Evolutionary conservation across 768 basidiomycete species (phyloP), one percentile per base, ranked within the genome.

Genomic region (Lactarius deliciosus): DNA sequence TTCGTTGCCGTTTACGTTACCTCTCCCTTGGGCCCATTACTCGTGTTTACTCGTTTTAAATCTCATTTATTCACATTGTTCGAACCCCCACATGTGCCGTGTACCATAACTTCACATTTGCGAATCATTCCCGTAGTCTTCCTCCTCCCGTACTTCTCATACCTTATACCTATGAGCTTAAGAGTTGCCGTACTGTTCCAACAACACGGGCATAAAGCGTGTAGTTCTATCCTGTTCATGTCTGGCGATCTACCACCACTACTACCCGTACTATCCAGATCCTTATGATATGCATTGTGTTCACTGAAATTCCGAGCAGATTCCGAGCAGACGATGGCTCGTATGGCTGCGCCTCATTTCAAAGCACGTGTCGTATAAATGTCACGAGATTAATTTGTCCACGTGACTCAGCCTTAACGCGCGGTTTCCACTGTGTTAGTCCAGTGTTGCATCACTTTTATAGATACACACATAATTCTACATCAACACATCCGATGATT

Each of bases 131-230:
- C 32, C 22, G 28, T 66, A 57, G 36, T 38, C 11, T 4, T 32
- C 36, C 60, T 57, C 65, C 38, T 40, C 15, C 15, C 38, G 38
- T 40, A 15, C 38, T 40, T 40, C 38, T 10, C 57, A 61, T 68
- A 67, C 66, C 64, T 68, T 66, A 60, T 66, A 45, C 68, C 53
- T 68, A 66, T 56, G 65, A 57, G 45, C 38, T 40, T 36, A 20
- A 36, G 60, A 50, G 56, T 56, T 32, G 30, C 22, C 20, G 5
- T 60, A 34, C 43, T 32, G 36, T 60, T 28, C 50, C 60, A 36
- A 34, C 30, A 25, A 20, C 34, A 50, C 13, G 47, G 56, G 41
- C 40, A 38, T 11, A 57, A 53, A 25, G 28, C 30, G 55, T 62
- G 55, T 62, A 61, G 54, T 43, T n/a, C 30, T 41, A 53, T 32